These are phyloP conservation scores for Salix dunnii DNA, from an alignment of 345 rosid species.

Conservation along the genomic window DNA sequence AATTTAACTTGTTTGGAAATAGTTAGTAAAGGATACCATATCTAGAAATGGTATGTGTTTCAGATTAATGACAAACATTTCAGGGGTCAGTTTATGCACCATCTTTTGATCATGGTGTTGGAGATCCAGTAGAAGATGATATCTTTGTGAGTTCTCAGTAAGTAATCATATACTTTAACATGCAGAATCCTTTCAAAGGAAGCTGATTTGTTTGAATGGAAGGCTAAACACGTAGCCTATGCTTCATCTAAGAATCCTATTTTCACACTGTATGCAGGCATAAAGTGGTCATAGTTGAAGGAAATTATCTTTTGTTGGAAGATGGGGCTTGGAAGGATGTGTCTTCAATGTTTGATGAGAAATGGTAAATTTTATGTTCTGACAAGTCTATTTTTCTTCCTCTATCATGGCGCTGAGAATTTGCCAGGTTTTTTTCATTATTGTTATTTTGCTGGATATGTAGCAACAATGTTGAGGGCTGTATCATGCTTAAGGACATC, in stretches of 20 bases:
- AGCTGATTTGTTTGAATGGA: not conserved
- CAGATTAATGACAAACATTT: constrained; percentile 14
- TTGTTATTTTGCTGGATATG: not conserved
- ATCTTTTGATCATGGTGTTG: constrained; percentile 88
- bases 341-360: constrained; percentile 73
- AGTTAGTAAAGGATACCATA: not conserved
- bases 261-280: constrained; percentile 54
- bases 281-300: constrained; percentile 83
- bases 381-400: constrained; percentile 6
- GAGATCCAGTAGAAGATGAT: constrained; percentile 90
- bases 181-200: not conserved
- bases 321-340: constrained; percentile 76
- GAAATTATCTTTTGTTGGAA: constrained; percentile 68
- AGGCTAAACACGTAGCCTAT: not conserved
- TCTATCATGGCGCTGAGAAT: constrained; percentile 2
- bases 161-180: constrained; percentile 35
- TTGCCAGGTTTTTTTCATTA: not conserved
- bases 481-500: not conserved
- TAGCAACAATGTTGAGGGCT: not conserved
- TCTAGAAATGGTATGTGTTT: constrained; percentile 1
- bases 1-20: not conserved
- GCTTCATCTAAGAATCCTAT: constrained; percentile 2
- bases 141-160: constrained; percentile 77
- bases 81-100: constrained; percentile 88
- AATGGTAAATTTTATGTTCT: constrained; percentile 53